These are phyloP conservation scores for Verticillium klebahnii DNA, from an alignment of 2,329 filamentous ascomycete genomes.

Conservation along the genomic window DNA sequence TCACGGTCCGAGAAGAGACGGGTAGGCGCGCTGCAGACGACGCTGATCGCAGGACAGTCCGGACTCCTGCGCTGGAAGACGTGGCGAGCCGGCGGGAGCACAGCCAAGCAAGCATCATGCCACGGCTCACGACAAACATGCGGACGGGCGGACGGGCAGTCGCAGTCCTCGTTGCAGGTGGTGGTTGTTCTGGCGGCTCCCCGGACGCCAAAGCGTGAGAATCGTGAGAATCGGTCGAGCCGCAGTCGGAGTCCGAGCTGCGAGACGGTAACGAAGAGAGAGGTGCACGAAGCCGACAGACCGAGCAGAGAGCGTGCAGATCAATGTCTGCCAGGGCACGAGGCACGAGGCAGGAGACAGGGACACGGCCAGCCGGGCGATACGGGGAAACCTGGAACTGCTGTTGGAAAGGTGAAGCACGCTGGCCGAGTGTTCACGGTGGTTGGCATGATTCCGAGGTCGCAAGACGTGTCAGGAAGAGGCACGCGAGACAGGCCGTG, in stretches of 20 bases:
- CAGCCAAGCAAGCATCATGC: background rate
- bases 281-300: background rate
- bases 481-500: background rate
- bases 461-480: background rate
- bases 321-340: background rate
- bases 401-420: background rate
- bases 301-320: background rate
- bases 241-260: background rate
- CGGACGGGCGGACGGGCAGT: no score
- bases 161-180: background rate
- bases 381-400: background rate
- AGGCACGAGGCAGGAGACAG: background rate
- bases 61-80: no score
- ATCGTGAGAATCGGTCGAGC: background rate
- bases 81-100: background rate
- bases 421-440: background rate
- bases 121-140: background rate
- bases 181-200: background rate
- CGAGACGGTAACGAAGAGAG: background rate
- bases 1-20: no score
- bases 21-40: no score
- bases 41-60: no score
- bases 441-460: background rate
- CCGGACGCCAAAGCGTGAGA: background rate
- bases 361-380: background rate